Evolutionary conservation across 352 stramenopile genomes (phyloP), one percentile per base, ranked within the genome.

Genomic region (Pythium rishiriense): DNA sequence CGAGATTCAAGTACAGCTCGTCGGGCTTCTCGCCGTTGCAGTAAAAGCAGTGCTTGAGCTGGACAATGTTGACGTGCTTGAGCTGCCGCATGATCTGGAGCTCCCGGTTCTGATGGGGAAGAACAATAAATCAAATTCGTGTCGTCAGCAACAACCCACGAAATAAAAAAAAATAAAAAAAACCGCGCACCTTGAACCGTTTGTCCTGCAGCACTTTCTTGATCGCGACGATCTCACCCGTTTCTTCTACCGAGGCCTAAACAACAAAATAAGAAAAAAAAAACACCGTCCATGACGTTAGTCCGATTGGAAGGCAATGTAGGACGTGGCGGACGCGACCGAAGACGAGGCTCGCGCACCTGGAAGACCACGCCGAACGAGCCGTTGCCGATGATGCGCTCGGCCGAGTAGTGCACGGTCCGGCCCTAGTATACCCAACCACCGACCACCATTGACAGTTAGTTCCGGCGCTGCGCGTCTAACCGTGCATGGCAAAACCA

Each of bases 131-230:
- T 6, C 6, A 37, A 37, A 37, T n/a, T n/a, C n/a, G n/a, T 6
- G 31, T 37, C 14, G 9, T 29, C 50, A 31, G 21, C 46, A 24
- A 39, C 25, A 25, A 53, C 28, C 24, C 25, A 25, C 28, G 28
- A 21, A 43, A 48, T 49, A n/a, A n/a, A n/a, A n/a, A n/a, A n/a
- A n/a, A n/a, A n/a, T n/a, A n/a, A n/a, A n/a, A n/a, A n/a, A n/a
- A n/a, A n/a, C n/a, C n/a, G 24, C 46, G 43, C 45, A 96, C 87
- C 81, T 99, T 99, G 77, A 99, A 99, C 41, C 97, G 87, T 73
- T 99, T 99, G 78, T 99, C 97, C 70, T 99, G 97, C 26, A 99
- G 87, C 66, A 99, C 98, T 76, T 99, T 99, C 81, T 99, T 99
- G 70, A 99, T 99, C 11, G 98, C 98, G 3, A 99, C 98, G 50